Evolutionary conservation across 495 filamentous ascomycete species (phyloP).

Genomic region (Penicillium psychrofluorescens): DNA sequence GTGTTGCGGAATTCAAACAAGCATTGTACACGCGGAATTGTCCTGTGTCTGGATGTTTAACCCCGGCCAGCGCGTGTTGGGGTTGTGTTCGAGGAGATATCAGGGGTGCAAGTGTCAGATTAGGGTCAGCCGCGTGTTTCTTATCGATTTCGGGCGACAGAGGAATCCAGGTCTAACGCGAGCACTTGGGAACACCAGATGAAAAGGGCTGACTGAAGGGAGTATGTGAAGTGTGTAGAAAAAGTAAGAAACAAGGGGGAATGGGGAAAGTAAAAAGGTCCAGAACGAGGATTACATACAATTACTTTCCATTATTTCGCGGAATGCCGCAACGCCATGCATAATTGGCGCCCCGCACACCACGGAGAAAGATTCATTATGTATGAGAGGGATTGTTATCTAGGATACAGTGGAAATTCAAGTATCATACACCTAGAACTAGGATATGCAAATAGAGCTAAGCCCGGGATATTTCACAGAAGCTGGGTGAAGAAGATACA

Average conservation of each 20-base stretch:
- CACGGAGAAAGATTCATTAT: not conserved
- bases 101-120: constrained; percentile 20
- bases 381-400: too few relatives aligned
- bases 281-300: constrained; percentile 1
- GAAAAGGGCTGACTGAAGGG: not conserved
- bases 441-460: not conserved
- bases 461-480: not conserved
- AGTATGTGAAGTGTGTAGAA: not conserved
- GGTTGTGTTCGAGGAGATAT: constrained; percentile 9
- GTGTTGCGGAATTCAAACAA: constrained; percentile 2
- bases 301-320: too few relatives aligned
- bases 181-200: constrained; percentile 16
- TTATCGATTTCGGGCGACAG: constrained; percentile 25
- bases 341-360: constrained; percentile 5
- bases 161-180: constrained; percentile 18
- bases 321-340: constrained; percentile 15
- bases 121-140: constrained; percentile 23
- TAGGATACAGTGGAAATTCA: too few relatives aligned
- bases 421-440: not conserved
- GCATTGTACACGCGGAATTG: constrained; percentile 8
- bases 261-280: not conserved
- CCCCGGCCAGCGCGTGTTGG: constrained; percentile 4
- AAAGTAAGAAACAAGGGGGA: constrained; percentile 7
- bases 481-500: not conserved
- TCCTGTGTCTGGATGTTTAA: constrained; percentile 4